Evolutionary conservation across 2,329 filamentous ascomycete genomes (phyloP).

Genomic region (Microsporum canis): DNA sequence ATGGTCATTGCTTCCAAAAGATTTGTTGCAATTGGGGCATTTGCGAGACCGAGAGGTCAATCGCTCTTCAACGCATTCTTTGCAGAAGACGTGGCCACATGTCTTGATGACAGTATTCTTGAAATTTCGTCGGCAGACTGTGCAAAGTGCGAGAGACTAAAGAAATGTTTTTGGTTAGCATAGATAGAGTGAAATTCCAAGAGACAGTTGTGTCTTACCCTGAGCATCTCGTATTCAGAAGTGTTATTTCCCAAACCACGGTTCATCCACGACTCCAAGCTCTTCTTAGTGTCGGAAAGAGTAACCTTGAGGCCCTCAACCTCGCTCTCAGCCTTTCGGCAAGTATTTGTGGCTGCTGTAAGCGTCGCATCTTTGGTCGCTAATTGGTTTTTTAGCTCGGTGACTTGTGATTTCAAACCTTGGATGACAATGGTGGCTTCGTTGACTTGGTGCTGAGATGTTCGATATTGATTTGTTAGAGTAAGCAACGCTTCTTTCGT

Average conservation of each 20-base stretch:
- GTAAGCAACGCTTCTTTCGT: constrained; percentile 66
- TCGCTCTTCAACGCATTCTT: constrained; percentile 77
- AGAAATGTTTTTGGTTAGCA: constrained; percentile 3
- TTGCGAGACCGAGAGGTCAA: constrained; percentile 84
- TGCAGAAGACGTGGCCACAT: constrained; percentile 92
- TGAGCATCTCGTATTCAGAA: constrained; percentile 71
- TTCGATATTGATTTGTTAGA: constrained; percentile 60
- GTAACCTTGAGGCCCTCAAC: constrained; percentile 68
- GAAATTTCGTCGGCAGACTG: constrained; percentile 83
- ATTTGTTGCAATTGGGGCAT: constrained; percentile 84
- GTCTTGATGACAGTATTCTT: constrained; percentile 90
- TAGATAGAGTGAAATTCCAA: constrained; percentile 15
- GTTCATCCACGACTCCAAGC: constrained; percentile 72
- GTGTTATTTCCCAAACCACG: constrained; percentile 72
- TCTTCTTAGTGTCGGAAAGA: constrained; percentile 67
- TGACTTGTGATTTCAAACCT: constrained; percentile 60
- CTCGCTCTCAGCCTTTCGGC: constrained; percentile 55
- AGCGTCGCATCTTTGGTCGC: constrained; percentile 63
- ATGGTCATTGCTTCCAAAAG: constrained; percentile 82
- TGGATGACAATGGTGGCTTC: constrained; percentile 63
- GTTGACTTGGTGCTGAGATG: constrained; percentile 57
- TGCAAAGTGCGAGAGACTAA: constrained; percentile 70
- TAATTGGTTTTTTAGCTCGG: constrained; percentile 62
- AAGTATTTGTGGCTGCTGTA: constrained; percentile 50
- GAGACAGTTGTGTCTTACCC: constrained; percentile 48